Evolutionary conservation across 2,329 filamentous ascomycete genomes (phyloP).

Genomic region (Trichoderma polysporum): DNA sequence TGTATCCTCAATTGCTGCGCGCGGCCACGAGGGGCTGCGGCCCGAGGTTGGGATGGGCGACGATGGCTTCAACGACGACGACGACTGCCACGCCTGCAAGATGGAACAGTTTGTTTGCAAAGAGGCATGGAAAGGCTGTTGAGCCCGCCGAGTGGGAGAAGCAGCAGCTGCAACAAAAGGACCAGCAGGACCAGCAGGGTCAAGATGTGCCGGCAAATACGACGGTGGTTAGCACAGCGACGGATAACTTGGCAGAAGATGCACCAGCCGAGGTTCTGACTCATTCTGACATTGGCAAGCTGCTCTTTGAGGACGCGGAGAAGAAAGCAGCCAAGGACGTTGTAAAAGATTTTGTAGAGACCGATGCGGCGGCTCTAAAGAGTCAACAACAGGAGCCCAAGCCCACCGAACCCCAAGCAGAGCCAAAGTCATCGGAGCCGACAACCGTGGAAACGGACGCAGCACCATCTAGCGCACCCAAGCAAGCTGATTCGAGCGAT

Average conservation of each 20-base stretch:
- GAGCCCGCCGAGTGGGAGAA: slow-evolving; percentile 46
- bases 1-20: slow-evolving; percentile 67
- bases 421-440: background rate
- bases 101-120: slow-evolving; percentile 48
- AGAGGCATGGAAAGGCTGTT: slow-evolving; percentile 60
- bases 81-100: slow-evolving; percentile 32
- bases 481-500: background rate
- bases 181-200: background rate
- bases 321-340: slow-evolving; percentile 2
- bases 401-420: background rate
- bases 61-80: slow-evolving; percentile 8
- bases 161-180: slow-evolving; percentile 23
- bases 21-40: slow-evolving; percentile 33
- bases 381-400: background rate
- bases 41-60: slow-evolving; percentile 14
- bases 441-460: background rate
- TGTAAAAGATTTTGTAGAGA: background rate
- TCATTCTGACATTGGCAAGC: slow-evolving; percentile 18
- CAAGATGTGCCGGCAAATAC: background rate
- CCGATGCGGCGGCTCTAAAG: background rate
- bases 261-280: background rate
- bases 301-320: background rate
- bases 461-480: background rate
- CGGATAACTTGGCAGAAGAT: background rate
- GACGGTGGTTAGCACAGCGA: background rate